These are phyloP conservation scores for Flaveria bidentis DNA, from an alignment of 129 eudicot species.

Conservation along the genomic window DNA sequence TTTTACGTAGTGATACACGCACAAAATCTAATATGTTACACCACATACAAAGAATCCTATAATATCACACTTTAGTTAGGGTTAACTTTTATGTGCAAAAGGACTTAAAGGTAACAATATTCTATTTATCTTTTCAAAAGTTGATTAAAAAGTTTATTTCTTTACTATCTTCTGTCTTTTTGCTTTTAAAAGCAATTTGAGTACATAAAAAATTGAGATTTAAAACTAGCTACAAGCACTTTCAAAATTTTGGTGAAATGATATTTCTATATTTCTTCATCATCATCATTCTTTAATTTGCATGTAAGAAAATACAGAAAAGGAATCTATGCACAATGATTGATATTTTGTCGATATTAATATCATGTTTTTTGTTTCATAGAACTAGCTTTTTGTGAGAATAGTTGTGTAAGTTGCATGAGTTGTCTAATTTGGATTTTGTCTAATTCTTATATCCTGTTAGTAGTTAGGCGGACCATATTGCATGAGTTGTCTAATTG, in stretches of 20 bases:
- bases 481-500: conserved; percentile 10
- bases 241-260: neutral
- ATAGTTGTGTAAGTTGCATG: neutral
- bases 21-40: conserved; percentile 25
- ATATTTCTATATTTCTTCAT: neutral
- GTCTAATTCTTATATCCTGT: neutral
- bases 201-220: neutral
- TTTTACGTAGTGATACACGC: neutral
- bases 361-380: neutral
- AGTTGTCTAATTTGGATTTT: too few relatives aligned
- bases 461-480: neutral
- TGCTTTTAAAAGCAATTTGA: neutral
- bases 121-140: conserved; percentile 35
- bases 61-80: conserved; percentile 28
- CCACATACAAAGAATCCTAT: conserved; percentile 35
- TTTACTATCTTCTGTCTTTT: neutral
- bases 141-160: conserved; percentile 4
- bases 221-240: neutral
- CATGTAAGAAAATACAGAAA: neutral
- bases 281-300: conserved; percentile 13
- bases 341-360: neutral
- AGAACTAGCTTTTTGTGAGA: neutral
- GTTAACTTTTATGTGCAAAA: conserved; percentile 35
- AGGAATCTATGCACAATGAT: conserved; percentile 20
- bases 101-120: conserved; percentile 27